A percentile compares a stretch with the other conserved stretches of the same genome.
Conservation (phyloP, 495 filamentous ascomycete species). For the Podospora conica region DNA sequence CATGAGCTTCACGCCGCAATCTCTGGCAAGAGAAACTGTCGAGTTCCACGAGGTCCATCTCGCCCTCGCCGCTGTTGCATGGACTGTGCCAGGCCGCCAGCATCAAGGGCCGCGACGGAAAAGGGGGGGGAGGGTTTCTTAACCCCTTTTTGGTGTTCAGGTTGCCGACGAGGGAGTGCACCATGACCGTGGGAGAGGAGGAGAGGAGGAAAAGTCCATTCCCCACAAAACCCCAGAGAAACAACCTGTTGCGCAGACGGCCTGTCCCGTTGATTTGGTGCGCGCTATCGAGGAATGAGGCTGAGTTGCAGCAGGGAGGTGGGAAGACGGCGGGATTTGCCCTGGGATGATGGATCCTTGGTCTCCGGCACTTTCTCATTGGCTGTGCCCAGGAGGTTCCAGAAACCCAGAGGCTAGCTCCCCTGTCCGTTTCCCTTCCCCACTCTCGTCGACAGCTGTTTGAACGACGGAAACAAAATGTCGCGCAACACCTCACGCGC, state of each 20-base stretch:
- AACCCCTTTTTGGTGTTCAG: not conserved
- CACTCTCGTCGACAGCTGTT: not conserved
- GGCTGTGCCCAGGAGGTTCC: not conserved
- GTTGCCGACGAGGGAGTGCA: not conserved
- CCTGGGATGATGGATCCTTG: slow-evolving; percentile 1
- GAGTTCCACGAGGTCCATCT: not conserved
- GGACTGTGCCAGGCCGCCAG: not conserved
- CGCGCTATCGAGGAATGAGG: slow-evolving; percentile 25
- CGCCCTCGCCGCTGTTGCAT: not conserved
- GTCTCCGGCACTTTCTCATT: slow-evolving; percentile 5
- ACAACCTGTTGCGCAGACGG: slow-evolving; percentile 11
- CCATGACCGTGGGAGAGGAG: too few relatives aligned
- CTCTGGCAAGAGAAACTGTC: slow-evolving; percentile 1
- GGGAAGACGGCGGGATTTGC: not conserved
- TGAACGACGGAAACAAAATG: slow-evolving; percentile 2
- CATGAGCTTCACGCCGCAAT: slow-evolving; percentile 9
- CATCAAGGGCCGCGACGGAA: not conserved
- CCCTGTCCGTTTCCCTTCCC: slow-evolving; percentile 1
- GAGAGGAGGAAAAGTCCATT: not conserved
- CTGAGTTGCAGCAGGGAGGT: slow-evolving; percentile 14
- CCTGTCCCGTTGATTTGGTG: slow-evolving; percentile 20
- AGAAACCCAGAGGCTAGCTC: slow-evolving; percentile 9
- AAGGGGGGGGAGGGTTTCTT: not conserved
- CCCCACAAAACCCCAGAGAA: slow-evolving; percentile 11
- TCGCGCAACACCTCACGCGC: slow-evolving; percentile 3